Conservation (phyloP, 1,284 basidiomycete genomes). For the Lentinula novae-zelandiae region DNA sequence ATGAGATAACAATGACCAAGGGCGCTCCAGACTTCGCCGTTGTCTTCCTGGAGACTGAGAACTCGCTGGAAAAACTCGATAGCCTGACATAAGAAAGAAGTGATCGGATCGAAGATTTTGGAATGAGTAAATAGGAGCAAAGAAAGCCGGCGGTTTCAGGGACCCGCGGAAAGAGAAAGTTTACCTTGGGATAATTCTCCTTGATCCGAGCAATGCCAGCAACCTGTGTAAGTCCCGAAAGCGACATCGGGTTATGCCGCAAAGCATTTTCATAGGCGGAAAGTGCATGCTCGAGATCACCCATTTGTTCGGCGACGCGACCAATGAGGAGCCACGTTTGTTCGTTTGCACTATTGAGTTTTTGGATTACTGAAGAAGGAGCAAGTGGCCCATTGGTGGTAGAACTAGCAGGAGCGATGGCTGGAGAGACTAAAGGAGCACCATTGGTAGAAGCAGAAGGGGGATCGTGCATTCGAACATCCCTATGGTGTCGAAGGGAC, state of each 20-base stretch:
- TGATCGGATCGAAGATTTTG: slow-evolving; percentile 24
- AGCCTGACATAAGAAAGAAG: slow-evolving; percentile 53
- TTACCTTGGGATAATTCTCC: slow-evolving; percentile 81
- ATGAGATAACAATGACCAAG: slow-evolving; percentile 98
- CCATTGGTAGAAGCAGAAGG: slow-evolving; percentile 41
- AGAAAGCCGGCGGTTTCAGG: slow-evolving; percentile 28
- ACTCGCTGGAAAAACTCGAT: slow-evolving; percentile 95
- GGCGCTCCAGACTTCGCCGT: slow-evolving; percentile 93
- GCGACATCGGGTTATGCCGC: slow-evolving; percentile 86
- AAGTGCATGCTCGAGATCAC: slow-evolving; percentile 84
- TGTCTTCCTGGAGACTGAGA: slow-evolving; percentile 83
- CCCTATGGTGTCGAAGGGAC: slow-evolving; percentile 53
- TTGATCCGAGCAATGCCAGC: slow-evolving; percentile 89
- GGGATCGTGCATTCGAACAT: slow-evolving; percentile 62
- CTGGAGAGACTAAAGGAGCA: slow-evolving; percentile 35
- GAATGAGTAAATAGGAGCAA: slow-evolving; percentile 25
- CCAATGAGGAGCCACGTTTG: slow-evolving; percentile 92
- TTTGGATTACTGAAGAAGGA: slow-evolving; percentile 53
- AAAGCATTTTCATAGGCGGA: slow-evolving; percentile 90
- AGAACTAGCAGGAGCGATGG: slow-evolving; percentile 39
- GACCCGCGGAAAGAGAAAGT: slow-evolving; percentile 32
- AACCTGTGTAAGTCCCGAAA: slow-evolving; percentile 85
- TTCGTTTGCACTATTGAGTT: slow-evolving; percentile 82
- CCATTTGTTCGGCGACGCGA: slow-evolving; percentile 91
- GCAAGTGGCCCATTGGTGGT: slow-evolving; percentile 26